These are phyloP conservation scores for Skeletonema menzelii DNA, from an alignment of 108 stramenopile species.

Conservation along the genomic window DNA sequence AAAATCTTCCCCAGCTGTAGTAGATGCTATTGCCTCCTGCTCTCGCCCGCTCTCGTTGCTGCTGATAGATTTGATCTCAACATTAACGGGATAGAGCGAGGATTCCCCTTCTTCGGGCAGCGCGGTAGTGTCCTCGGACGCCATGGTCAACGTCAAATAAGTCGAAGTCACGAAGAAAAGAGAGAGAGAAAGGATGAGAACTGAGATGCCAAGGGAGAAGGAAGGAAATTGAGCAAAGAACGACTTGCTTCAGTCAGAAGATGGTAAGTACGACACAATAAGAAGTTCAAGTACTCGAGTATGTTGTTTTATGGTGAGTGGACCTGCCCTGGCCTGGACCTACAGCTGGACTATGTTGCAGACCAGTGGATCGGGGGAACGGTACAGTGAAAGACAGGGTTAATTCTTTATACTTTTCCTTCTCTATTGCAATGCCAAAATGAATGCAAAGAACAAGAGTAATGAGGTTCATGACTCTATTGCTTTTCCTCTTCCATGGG, in stretches of 20 bases:
- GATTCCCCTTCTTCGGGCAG: neutral
- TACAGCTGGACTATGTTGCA: too few species aligned
- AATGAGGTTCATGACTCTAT: neutral
- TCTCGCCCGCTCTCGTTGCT: neutral
- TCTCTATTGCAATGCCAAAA: neutral
- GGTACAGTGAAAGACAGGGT: too few species aligned
- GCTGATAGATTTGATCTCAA: neutral
- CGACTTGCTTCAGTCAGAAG: neutral
- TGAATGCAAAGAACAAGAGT: neutral
- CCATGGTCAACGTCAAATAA: neutral
- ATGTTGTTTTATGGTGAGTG: too few species aligned
- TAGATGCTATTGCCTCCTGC: neutral
- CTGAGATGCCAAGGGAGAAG: neutral
- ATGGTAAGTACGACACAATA: too few species aligned
- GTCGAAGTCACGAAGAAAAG: neutral
- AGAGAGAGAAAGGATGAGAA: neutral
- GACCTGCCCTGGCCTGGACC: too few species aligned
- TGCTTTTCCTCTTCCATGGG: constrained; percentile 43
- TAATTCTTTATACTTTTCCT: neutral
- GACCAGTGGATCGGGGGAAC: too few species aligned
- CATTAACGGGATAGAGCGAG: neutral
- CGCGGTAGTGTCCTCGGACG: neutral
- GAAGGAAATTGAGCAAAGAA: neutral
- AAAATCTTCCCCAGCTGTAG: neutral
- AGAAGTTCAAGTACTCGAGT: too few species aligned